A percentile compares a stretch with the other conserved stretches of the same genome.
Conservation (phyloP, 176 grass and related monocot species). For the bread wheat (Triticum aestivum) region IWGSC_CS_RefSeq_v2.1 NC_057799.1:655384508-655385007, state of each 20-base stretch:
- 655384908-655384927: slow-evolving; percentile 35
- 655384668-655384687: slow-evolving; percentile 47
- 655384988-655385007: no score
- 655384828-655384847: slow-evolving; percentile 30
- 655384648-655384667: slow-evolving; percentile 54
- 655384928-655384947: slow-evolving; percentile 18
- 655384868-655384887: slow-evolving; percentile 33
- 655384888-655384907: slow-evolving; percentile 43
- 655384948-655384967: no score
- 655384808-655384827: slow-evolving; percentile 24
- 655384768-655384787: slow-evolving; percentile 45
- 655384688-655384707: slow-evolving; percentile 38
- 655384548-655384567: slow-evolving; percentile 25
- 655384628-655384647: slow-evolving; percentile 28
- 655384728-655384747: slow-evolving; percentile 65
- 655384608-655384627: slow-evolving; percentile 15
- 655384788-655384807: slow-evolving; percentile 46
- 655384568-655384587: slow-evolving; percentile 25
- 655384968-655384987: no score
- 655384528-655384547: slow-evolving; percentile 28
- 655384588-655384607: slow-evolving; percentile 22
- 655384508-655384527: slow-evolving; percentile 41
- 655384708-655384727: slow-evolving; percentile 74
- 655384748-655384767: slow-evolving; percentile 63
- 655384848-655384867: slow-evolving; percentile 40